Evolutionary conservation across 495 filamentous ascomycete genomes (phyloP), one percentile per base, ranked within the genome.

Genomic region (Massariosphaeria phaeospora): DNA sequence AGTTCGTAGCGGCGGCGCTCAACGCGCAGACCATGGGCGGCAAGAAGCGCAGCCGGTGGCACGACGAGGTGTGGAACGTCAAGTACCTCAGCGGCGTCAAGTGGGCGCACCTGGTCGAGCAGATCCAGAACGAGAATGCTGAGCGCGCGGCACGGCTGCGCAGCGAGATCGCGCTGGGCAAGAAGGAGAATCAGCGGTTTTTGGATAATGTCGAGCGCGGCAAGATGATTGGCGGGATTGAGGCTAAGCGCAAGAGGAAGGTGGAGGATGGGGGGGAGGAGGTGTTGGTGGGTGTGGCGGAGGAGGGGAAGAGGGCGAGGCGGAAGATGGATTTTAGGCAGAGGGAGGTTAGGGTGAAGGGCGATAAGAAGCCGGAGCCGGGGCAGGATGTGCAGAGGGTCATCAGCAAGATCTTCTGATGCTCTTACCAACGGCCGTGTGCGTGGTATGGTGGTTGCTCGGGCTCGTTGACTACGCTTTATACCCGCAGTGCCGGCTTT

Each of bases 61-160:
- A 86, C 49, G 93, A 98, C 69, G 94, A 97, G 66, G 79, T 98
- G 41, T 95, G 87, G 86, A 93, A 84, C 64, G 75, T 86, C 57
- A 83, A 79, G 52, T 98, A 96, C 66, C 74, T 98, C 48, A 79
- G 76, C 29, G 88, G 89, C 2, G 93, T 91, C 65, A 89, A 86
- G 64, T 98, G 91, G 90, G 53, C 73, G 51, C 75, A 82, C 60
- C 66, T 84, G 41, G 81, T 76, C 13, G 79, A 82, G 63, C 83
- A 88, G 66, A 84, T 91, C 59, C 76, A 83, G 42, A 75, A 84
- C 36, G 93, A 97, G 72, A 85, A 87, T 68, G 84, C 84, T 24
- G 88, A 90, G 69, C 68, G 89, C n/a, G 81, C 85, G 51, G 85
- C 82, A 52, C 80, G 83, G 62, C 80, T 90, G 76, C 74, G 87